Percentiles rank a stretch among this genome's conserved stretches.
Conservation (phyloP, 495 filamentous ascomycete genomes). For the Ramalina intermedia region DNA sequence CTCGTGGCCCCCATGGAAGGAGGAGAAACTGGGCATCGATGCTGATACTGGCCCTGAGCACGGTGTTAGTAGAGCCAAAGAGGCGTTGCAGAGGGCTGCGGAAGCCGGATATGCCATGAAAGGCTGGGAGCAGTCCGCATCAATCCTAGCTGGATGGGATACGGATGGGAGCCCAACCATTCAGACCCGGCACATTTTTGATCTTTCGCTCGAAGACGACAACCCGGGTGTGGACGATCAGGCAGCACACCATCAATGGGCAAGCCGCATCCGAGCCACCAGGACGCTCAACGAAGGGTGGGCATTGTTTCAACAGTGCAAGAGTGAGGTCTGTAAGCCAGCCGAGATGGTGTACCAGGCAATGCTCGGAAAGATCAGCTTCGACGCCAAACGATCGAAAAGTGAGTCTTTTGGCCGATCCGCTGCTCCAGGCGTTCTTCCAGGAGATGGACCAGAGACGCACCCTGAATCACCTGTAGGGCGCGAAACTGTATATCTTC, state of each 20-base stretch:
- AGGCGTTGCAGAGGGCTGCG: slow-evolving; percentile 41
- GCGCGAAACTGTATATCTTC: slow-evolving; percentile 42
- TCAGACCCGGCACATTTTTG: slow-evolving; percentile 35
- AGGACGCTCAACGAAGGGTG: slow-evolving; percentile 59
- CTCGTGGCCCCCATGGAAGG: slow-evolving; percentile 62
- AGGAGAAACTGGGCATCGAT: slow-evolving; percentile 44
- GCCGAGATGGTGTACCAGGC: slow-evolving; percentile 30
- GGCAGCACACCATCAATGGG: slow-evolving; percentile 56
- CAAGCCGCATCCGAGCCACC: slow-evolving; percentile 47
- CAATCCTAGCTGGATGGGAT: slow-evolving; percentile 51
- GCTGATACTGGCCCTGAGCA: slow-evolving; percentile 38
- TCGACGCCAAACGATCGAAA: slow-evolving; percentile 21
- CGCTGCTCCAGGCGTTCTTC: slow-evolving; percentile 19
- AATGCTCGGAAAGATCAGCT: slow-evolving; percentile 47
- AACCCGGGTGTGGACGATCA: slow-evolving; percentile 35
- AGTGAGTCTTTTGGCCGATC: not conserved
- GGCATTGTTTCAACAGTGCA: slow-evolving; percentile 43
- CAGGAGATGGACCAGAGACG: slow-evolving; percentile 49
- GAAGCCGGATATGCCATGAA: slow-evolving; percentile 46
- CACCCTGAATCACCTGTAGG: slow-evolving; percentile 40
- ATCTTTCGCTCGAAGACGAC: not conserved
- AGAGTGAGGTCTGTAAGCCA: slow-evolving; percentile 9
- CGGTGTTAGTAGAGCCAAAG: slow-evolving; percentile 41
- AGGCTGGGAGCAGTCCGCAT: slow-evolving; percentile 41
- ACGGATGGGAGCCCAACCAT: slow-evolving; percentile 56